Base-by-base conservation (phyloP, 768 basidiomycete species). In the Podaxis sp. region DNA sequence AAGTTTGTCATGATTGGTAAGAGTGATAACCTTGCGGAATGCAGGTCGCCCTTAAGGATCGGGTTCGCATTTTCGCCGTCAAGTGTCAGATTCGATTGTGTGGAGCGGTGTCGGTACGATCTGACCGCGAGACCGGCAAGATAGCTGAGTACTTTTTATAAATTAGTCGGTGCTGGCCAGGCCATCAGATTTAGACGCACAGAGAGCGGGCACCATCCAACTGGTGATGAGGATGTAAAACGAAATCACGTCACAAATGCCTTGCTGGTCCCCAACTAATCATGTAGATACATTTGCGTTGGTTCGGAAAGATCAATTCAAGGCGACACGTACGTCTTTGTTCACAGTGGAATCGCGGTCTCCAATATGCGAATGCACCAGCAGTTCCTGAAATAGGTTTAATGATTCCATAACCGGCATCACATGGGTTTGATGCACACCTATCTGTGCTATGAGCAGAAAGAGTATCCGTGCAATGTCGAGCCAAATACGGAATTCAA, bases 91-190 rank as follows among this genome's bases (percentile, higher is more conserved):
- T 16, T 21, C 13, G 27, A 14, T 16, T 50, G 46, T 7, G 13
- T 5, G 5, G 28, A n/a, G 23, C 64, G 50, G 21, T 74, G 72
- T 55, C 75, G 73, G 65, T 72, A 74, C 46, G 77, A 68, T 61
- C 76, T 68, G 16, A 72, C 18, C 11, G 71, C 72, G 54, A 85
- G 77, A 50, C 77, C 76, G n/a, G 57, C 61, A 5, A 74, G 68
- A 58, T 85, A 84, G 18, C 72, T 23, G n/a, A 77, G 28, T 44
- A 83, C 83, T 84, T 47, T 38, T 21, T 25, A 5, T 25, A 35
- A 25, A 46, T 70, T 59, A 50, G 55, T 50, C 10, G 53, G 10
- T 9, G 18, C 25, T 27, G 18, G 27, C 21, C 25, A 2, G 18
- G 10, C 32, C 6, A 10, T n/a, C 28, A n/a, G 35, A 25, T 18